Conservation (phyloP, 106 monocot genomes). For the Gastrodia elata region DNA sequence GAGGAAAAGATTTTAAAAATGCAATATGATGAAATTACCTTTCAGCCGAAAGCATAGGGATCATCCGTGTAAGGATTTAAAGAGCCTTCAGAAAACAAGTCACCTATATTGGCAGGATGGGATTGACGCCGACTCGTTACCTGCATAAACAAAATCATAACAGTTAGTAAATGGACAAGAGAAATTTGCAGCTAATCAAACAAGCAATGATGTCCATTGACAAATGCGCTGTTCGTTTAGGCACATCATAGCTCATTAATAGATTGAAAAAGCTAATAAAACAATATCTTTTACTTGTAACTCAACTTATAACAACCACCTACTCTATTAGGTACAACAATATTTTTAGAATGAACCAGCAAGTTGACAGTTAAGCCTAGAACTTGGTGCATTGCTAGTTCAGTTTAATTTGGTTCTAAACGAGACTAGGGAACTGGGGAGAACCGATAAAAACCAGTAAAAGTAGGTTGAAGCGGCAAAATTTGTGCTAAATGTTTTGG, state of each 20-base stretch:
- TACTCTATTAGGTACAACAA: no score
- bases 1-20: not conserved
- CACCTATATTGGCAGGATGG: slow-evolving; percentile 57
- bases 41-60: slow-evolving; percentile 95
- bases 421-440: no score
- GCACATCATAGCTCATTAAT: not conserved
- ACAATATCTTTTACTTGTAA: not conserved
- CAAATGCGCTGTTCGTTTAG: not conserved
- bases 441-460: no score
- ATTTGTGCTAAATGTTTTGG: no score
- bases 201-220: not conserved
- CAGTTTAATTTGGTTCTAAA: no score
- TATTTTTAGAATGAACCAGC: no score
- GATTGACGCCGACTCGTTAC: slow-evolving; percentile 15
- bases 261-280: not conserved
- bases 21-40: slow-evolving; percentile 21
- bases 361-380: no score
- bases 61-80: slow-evolving; percentile 94
- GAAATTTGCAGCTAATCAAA: not conserved
- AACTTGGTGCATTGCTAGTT: no score
- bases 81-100: slow-evolving; percentile 90
- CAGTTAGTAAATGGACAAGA: not conserved
- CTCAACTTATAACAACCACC: not conserved
- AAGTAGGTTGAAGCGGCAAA: no score
- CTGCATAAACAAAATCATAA: slow-evolving; percentile 32